Evolutionary conservation across 2,329 filamentous ascomycete genomes (phyloP).

Genomic region (Emmonsia crescens): DNA sequence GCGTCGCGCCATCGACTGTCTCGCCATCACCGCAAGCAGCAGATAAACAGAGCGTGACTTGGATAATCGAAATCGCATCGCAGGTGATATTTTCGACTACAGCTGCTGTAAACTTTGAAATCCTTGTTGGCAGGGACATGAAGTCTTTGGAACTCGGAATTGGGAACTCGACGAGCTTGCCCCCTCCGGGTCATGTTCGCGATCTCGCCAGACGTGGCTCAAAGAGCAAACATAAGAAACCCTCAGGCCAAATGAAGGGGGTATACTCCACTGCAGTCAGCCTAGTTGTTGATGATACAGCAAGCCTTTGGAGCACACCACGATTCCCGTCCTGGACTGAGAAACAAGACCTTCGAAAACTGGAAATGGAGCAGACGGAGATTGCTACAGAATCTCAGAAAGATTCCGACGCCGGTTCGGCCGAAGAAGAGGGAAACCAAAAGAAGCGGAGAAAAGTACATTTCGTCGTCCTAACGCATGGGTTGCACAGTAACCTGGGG

Average conservation of each 20-base stretch:
- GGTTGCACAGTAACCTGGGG: conserved; percentile 87
- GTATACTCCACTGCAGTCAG: conserved; percentile 74
- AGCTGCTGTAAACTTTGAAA: conserved; percentile 77
- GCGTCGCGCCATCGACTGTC: conserved; percentile 47
- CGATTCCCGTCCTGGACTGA: conserved; percentile 55
- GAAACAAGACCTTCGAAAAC: conserved; percentile 30
- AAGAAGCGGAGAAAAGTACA: conserved; percentile 69
- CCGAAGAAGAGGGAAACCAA: conserved; percentile 20
- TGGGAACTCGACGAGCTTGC: conserved; percentile 43
- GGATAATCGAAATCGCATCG: conserved; percentile 83
- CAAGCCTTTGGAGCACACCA: conserved; percentile 86
- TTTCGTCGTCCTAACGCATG: conserved; percentile 85
- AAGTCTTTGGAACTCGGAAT: conserved; percentile 64
- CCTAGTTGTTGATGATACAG: conserved; percentile 76
- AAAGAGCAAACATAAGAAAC: conserved; percentile 18
- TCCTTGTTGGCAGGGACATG: conserved; percentile 75
- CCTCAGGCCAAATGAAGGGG: conserved; percentile 40
- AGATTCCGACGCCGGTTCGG: conserved; percentile 7
- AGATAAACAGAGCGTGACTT: conserved; percentile 53
- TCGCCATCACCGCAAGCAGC: conserved; percentile 36
- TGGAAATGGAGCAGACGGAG: conserved; percentile 17
- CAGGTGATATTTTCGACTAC: conserved; percentile 90
- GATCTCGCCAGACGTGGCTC: conserved; percentile 60
- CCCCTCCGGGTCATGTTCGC: conserved; percentile 57
- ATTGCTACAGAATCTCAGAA: conserved; percentile 16